phyloP scores from a whole-genome alignment of 2,329 filamentous ascomycete species.

The Teratosphaeria pseudoeucalypti region DNA sequence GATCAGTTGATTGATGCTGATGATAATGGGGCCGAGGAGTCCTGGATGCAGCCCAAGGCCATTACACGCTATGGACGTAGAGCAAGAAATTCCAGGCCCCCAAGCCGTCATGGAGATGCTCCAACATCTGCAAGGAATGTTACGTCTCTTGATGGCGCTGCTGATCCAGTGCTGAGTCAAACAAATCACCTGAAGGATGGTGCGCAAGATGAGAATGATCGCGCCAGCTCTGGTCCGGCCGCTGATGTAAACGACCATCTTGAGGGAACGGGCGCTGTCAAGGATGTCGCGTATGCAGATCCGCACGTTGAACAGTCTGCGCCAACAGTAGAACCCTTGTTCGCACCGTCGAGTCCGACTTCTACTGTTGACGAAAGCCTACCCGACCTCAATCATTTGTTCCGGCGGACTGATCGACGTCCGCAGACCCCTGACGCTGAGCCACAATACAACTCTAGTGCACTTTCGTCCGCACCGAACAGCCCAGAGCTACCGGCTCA shows the following conservation, averaged over 20 bases:
- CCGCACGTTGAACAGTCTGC: background rate
- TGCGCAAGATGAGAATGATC: background rate
- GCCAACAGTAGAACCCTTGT: background rate
- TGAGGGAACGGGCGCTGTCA: background rate
- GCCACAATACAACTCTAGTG: constrained; percentile 1
- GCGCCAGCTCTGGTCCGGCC: background rate
- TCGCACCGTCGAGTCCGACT: background rate
- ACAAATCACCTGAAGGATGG: background rate
- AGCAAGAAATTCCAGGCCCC: background rate
- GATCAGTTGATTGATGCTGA: background rate
- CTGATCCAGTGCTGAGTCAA: background rate
- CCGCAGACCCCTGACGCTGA: background rate
- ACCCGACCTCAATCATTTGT: constrained; percentile 1
- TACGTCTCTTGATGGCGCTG: background rate
- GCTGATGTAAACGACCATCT: background rate
- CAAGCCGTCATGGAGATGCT: background rate
- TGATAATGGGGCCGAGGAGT: constrained; percentile 5
- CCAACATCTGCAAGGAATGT: background rate
- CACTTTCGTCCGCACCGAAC: constrained; percentile 17
- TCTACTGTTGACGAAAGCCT: constrained; percentile 1
- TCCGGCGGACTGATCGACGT: background rate
- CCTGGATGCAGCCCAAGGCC: constrained; percentile 14
- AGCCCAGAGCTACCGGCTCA: constrained; percentile 13
- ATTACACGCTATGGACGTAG: constrained; percentile 13
- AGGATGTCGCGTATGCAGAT: background rate